Conservation (phyloP, 352 stramenopile species). For the Globisporangium canariense region DNA sequence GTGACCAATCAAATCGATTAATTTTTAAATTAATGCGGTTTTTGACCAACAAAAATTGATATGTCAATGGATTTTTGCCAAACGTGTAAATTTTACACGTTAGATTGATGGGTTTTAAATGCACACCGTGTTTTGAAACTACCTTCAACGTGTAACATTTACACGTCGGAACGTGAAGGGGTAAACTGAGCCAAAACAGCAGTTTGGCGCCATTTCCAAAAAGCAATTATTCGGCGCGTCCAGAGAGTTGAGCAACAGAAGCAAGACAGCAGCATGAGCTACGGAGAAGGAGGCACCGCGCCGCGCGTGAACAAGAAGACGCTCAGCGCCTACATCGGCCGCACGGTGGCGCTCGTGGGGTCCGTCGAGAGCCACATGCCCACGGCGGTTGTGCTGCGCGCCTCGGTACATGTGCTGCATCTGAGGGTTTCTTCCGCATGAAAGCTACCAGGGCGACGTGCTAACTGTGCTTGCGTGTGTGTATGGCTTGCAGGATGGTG, state of each 20-base stretch:
- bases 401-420: constrained; percentile 43
- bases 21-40: too few relatives aligned
- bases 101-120: too few relatives aligned
- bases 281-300: constrained; percentile 55
- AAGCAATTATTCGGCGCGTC: not conserved
- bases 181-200: too few relatives aligned
- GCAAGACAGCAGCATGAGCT: constrained; percentile 37
- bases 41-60: too few relatives aligned
- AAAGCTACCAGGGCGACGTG: not conserved
- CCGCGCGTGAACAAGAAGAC: constrained; percentile 83
- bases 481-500: constrained; percentile 49
- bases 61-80: too few relatives aligned
- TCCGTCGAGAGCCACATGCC: constrained; percentile 71
- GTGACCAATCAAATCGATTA: too few relatives aligned
- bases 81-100: too few relatives aligned
- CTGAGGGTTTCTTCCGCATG: too few relatives aligned
- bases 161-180: too few relatives aligned
- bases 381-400: constrained; percentile 65
- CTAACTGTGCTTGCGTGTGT: not conserved
- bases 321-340: constrained; percentile 54
- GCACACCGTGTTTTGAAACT: too few relatives aligned
- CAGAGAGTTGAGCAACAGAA: not conserved
- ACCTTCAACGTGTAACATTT: too few relatives aligned
- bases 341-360: constrained; percentile 74
- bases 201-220: too few relatives aligned